Base-by-base conservation (phyloP, 306 rosid species). In the Lathyrus oleraceus region DNA sequence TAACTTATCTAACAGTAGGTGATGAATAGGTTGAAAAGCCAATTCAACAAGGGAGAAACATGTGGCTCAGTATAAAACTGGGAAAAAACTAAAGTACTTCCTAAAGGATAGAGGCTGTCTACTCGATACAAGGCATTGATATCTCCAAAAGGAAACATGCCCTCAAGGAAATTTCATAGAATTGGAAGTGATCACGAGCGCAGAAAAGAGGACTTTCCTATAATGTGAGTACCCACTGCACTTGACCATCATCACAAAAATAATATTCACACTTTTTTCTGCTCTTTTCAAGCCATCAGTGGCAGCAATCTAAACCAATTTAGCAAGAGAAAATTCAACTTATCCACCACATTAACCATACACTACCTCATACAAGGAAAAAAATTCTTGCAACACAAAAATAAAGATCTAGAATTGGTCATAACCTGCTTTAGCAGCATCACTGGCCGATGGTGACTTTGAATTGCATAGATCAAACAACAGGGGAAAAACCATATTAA, bases 341-440 rank as follows among this genome's bases (percentile, higher is more conserved):
- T 40, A 36, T 48, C 35, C 54, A 59, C 43, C 28, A 38, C 57
- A 76, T 53, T 67, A 67, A 51, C 39, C 49, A 23, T 17, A 38
- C 17, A 69, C 73, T 21, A 78, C 59, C 28, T 53, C 40, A 8
- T 16, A 27, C 35, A 5, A 15, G 39, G 49, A 74, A 68, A 35
- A 77, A 17, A 27, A 11, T 38, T 67, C 44, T 58, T 58, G 65
- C 71, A 65, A 19, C 14, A 61, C 38, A 38, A 32, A 65, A 54
- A 71, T 42, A 56, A 64, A 72, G 74, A 72, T 64, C 52, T 20
- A 67, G 36, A 67, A 68, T 57, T 67, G 42, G 45, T 75, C 74
- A 71, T 60, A 36, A 94, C 98, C 98, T 82, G 90, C 63, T 87
- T 82, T 84, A 61, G 81, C 66, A 58, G 77, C 52, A 61, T 84